phyloP scores from a whole-genome alignment of 2,329 filamentous ascomycete genomes.

The Hypoxylon sp. region DNA sequence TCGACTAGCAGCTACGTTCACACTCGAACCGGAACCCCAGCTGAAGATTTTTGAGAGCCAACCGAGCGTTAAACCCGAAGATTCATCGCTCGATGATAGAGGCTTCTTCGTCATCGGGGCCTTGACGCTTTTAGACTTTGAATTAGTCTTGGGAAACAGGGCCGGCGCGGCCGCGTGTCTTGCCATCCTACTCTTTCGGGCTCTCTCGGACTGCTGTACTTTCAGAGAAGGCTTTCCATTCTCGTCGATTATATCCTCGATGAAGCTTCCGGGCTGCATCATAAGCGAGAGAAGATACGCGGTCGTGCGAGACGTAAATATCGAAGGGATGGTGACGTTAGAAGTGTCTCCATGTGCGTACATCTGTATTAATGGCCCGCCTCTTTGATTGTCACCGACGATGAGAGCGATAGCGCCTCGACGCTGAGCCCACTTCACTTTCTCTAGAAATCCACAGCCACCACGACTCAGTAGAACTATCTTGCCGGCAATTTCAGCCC shows the following conservation, averaged over 20 bases:
- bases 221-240: slow-evolving; percentile 71
- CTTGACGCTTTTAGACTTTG: slow-evolving; percentile 49
- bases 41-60: slow-evolving; percentile 65
- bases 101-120: slow-evolving; percentile 49
- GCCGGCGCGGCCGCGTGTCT: slow-evolving; percentile 53
- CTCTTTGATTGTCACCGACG: slow-evolving; percentile 92
- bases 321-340: slow-evolving; percentile 91
- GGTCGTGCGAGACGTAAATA: slow-evolving; percentile 96
- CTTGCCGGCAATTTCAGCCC: slow-evolving; percentile 93
- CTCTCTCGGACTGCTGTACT: slow-evolving; percentile 65
- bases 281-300: slow-evolving; percentile 92
- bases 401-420: slow-evolving; percentile 91
- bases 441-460: slow-evolving; percentile 96
- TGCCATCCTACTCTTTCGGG: slow-evolving; percentile 56
- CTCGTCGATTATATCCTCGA: slow-evolving; percentile 72
- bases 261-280: slow-evolving; percentile 78
- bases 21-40: slow-evolving; percentile 52
- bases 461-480: slow-evolving; percentile 92
- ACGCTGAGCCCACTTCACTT: slow-evolving; percentile 96
- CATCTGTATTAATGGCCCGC: slow-evolving; percentile 94
- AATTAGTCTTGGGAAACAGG: slow-evolving; percentile 49
- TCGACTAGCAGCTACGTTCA: slow-evolving; percentile 62
- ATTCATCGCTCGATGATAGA: slow-evolving; percentile 42
- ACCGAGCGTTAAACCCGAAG: slow-evolving; percentile 51
- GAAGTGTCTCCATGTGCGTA: slow-evolving; percentile 97